Conservation (phyloP, 768 basidiomycete genomes). For the Lentinus tigrinus region DNA sequence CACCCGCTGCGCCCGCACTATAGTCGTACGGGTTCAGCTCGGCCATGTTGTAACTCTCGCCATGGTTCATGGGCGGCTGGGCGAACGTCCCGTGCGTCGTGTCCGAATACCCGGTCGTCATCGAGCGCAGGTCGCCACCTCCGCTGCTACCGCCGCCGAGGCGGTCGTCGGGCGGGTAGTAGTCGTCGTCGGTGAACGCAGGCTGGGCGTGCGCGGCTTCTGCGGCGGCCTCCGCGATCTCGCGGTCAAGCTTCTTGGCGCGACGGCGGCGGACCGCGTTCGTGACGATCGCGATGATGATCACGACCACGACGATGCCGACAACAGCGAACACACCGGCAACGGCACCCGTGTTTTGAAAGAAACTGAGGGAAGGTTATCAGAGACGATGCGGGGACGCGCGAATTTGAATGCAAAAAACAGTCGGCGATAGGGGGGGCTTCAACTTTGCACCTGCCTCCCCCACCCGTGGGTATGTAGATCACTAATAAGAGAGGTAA, state of each 20-base stretch:
- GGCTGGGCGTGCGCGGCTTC: slow-evolving; percentile 52
- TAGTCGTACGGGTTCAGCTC: slow-evolving; percentile 44
- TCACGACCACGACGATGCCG: slow-evolving; percentile 54
- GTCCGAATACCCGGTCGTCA: slow-evolving; percentile 42
- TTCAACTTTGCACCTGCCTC: too few species aligned
- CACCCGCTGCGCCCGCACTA: slow-evolving; percentile 28
- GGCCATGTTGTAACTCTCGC: slow-evolving; percentile 51
- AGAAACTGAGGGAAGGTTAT: slow-evolving; percentile 50
- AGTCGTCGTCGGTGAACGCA: slow-evolving; percentile 53
- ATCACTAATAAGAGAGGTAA: too few species aligned
- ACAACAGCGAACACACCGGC: slow-evolving; percentile 72
- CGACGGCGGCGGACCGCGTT: slow-evolving; percentile 62
- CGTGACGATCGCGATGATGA: slow-evolving; percentile 52
- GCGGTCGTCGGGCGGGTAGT: slow-evolving; percentile 28
- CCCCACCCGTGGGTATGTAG: too few species aligned
- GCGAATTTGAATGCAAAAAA: not conserved
- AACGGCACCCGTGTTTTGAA: slow-evolving; percentile 69
- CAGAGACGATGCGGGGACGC: too few species aligned
- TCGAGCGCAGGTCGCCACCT: slow-evolving; percentile 7
- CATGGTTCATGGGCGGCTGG: slow-evolving; percentile 35
- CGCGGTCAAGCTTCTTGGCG: slow-evolving; percentile 64
- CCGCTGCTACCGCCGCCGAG: not conserved
- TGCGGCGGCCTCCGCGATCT: slow-evolving; percentile 68
- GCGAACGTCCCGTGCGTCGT: slow-evolving; percentile 57
- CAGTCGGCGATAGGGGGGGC: not conserved